Percentiles rank a stretch among this genome's conserved stretches.
phyloP scores from a whole-genome alignment of 2,329 filamentous ascomycete species.

The Diaporthe citriasiana region DNA sequence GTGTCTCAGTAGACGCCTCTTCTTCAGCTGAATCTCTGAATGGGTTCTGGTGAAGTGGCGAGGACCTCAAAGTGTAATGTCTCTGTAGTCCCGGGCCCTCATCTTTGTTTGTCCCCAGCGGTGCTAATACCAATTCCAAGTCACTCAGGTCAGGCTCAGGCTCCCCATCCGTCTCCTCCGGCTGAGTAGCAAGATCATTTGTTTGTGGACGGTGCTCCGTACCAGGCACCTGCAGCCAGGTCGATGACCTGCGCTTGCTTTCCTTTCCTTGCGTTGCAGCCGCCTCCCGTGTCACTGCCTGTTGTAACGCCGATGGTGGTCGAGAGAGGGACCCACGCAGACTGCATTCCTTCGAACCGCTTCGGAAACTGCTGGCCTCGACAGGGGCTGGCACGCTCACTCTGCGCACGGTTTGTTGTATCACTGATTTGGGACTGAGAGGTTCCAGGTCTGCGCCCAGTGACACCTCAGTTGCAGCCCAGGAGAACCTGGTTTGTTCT shows the following conservation, averaged over 20 bases:
- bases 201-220: neutral
- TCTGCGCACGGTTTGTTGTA: conserved; percentile 18
- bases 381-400: conserved; percentile 13
- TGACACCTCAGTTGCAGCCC: neutral
- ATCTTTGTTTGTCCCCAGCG: neutral
- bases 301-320: neutral
- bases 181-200: neutral
- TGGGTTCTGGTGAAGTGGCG: conserved; percentile 20
- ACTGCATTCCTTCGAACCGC: neutral
- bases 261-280: neutral
- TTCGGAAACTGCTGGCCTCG: conserved; percentile 20
- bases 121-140: neutral
- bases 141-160: neutral
- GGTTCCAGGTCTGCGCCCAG: neutral
- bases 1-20: neutral
- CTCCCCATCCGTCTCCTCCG: neutral
- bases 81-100: neutral
- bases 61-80: neutral
- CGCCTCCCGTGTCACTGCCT: neutral
- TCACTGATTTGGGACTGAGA: conserved; percentile 11
- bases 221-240: neutral
- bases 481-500: neutral
- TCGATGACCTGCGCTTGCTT: neutral
- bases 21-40: conserved; percentile 11
- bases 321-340: neutral